Conservation (phyloP, 2,329 filamentous ascomycete genomes). For the Talaromyces sp. region DNA sequence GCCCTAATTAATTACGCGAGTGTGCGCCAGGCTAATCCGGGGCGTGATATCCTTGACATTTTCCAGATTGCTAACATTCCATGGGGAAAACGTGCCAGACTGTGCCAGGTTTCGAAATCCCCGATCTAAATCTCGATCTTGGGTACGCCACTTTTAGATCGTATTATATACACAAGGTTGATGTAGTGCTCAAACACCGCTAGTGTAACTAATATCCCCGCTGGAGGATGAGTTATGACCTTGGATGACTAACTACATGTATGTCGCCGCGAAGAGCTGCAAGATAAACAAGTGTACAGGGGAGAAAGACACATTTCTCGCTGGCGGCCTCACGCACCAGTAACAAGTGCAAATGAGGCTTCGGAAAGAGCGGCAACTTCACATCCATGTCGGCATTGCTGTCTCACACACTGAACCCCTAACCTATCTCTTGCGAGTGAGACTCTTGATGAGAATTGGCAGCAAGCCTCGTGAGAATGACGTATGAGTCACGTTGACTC, state of each 20-base stretch:
- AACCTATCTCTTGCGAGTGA: not conserved
- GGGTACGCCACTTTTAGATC: not conserved
- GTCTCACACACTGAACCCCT: not conserved
- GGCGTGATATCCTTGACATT: not conserved
- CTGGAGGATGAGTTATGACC: not conserved
- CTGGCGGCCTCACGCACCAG: not conserved
- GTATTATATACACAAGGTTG: not conserved
- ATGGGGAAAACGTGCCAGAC: not conserved
- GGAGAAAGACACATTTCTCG: not conserved
- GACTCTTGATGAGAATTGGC: not conserved
- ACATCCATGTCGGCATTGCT: not conserved
- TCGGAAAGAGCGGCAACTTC: not conserved
- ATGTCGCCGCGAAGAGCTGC: not conserved
- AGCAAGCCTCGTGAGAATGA: not conserved
- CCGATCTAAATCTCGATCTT: not conserved
- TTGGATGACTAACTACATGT: not conserved
- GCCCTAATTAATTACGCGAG: not conserved
- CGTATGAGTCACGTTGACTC: too few species aligned
- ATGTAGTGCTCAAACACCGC: not conserved
- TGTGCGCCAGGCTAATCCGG: not conserved
- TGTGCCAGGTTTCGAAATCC: not conserved
- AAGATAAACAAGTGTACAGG: not conserved
- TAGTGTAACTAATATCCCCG: not conserved
- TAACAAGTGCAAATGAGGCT: not conserved
- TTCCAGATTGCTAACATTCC: not conserved